phyloP scores from a whole-genome alignment of 306 rosid species.

The Prunus padus region DNA sequence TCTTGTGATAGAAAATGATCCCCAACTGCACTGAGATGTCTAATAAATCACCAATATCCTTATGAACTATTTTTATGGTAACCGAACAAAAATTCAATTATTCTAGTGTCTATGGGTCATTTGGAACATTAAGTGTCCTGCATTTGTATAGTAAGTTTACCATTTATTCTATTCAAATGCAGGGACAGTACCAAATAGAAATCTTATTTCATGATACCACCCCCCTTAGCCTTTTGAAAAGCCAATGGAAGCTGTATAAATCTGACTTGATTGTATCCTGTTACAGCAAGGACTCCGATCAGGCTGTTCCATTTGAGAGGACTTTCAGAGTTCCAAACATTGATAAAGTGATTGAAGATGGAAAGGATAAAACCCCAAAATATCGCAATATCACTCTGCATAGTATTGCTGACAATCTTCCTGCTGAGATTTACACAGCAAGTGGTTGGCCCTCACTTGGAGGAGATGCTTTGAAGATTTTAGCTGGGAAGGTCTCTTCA shows the following conservation, averaged over 20 bases:
- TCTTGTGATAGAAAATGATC: neutral
- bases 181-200: neutral
- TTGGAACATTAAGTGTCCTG: neutral
- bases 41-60: neutral
- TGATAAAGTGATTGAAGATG: slow-evolving; percentile 70
- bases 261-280: slow-evolving; percentile 24
- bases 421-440: slow-evolving; percentile 73
- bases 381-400: slow-evolving; percentile 55
- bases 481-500: slow-evolving; percentile 88
- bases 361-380: slow-evolving; percentile 69
- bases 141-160: neutral
- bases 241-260: neutral
- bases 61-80: neutral
- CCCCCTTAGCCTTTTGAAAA: neutral
- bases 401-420: slow-evolving; percentile 41
- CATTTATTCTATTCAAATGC: neutral
- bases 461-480: slow-evolving; percentile 68
- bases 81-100: neutral
- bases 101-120: neutral
- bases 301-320: slow-evolving; percentile 60
- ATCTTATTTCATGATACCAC: neutral
- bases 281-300: slow-evolving; percentile 62
- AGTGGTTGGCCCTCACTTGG: slow-evolving; percentile 96
- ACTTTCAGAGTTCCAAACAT: slow-evolving; percentile 69
- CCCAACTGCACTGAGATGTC: neutral